Conservation (phyloP, 345 rosid species). For the Citrus medica region DNA sequence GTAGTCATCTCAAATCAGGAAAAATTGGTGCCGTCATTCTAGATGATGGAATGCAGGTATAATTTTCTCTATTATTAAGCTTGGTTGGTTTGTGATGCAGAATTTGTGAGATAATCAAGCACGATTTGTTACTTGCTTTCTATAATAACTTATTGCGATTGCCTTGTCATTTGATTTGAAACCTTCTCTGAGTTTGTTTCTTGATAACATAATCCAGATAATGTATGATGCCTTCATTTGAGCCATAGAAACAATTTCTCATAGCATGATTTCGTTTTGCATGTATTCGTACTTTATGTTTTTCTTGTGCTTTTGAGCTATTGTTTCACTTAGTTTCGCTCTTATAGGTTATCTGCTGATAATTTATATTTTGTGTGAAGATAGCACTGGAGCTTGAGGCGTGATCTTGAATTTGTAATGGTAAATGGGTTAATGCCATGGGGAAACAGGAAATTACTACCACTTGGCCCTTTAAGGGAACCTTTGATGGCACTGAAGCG, state of each 20-base stretch:
- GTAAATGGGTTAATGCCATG: conserved; percentile 70
- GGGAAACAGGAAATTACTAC: conserved; percentile 67
- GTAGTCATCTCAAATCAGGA: conserved; percentile 16
- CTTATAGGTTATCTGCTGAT: conserved; percentile 11
- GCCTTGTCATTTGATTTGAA: not conserved
- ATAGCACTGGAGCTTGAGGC: conserved; percentile 74
- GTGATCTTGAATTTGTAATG: conserved; percentile 86
- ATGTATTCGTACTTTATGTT: not conserved
- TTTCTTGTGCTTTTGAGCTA: not conserved
- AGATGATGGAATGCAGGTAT: conserved; percentile 97
- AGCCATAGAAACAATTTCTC: not conserved
- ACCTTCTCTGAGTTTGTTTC: not conserved
- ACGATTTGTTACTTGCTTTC: not conserved
- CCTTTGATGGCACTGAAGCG: conserved; percentile 57
- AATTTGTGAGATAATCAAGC: not conserved
- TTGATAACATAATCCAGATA: not conserved
- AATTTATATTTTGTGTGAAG: conserved; percentile 23
- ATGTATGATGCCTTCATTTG: not conserved
- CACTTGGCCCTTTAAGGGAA: conserved; percentile 85
- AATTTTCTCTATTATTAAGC: not conserved
- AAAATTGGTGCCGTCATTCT: conserved; percentile 50
- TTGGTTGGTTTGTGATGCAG: not conserved
- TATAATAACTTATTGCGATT: not conserved
- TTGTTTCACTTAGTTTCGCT: not conserved
- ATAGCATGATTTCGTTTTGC: not conserved